Evolutionary conservation across 768 basidiomycete species (phyloP).

Genomic region (Mycena crocata): DNA sequence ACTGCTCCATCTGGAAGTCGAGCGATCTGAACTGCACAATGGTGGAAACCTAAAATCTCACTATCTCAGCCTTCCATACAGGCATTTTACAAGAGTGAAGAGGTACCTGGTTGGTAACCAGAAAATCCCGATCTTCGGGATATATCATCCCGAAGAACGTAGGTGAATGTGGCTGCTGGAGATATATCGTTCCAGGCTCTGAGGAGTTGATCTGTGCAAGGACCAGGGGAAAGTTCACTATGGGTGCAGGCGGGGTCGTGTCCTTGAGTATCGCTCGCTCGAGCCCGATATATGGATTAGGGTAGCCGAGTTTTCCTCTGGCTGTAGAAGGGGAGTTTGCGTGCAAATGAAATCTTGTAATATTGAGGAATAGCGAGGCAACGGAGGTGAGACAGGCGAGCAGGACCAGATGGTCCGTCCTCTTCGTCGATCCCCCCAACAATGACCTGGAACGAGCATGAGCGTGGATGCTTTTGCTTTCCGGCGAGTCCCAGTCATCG

Average conservation of each 20-base stretch:
- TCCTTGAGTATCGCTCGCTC: slow-evolving; percentile 10
- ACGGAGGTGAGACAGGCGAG: no score
- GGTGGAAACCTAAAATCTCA: slow-evolving; percentile 19
- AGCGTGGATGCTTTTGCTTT: no score
- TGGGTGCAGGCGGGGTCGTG: neutral
- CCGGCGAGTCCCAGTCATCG: no score
- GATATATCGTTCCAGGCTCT: neutral
- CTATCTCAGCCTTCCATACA: no score
- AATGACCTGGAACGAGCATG: no score
- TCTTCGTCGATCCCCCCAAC: no score
- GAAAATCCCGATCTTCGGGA: slow-evolving; percentile 7
- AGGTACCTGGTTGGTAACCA: neutral
- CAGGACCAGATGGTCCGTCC: no score
- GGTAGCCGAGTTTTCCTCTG: no score
- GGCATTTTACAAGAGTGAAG: no score
- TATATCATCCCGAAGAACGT: slow-evolving; percentile 24
- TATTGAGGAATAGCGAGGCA: no score
- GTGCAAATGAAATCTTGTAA: no score
- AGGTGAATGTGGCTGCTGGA: slow-evolving; percentile 6
- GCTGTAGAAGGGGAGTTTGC: no score
- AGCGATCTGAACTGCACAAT: slow-evolving; percentile 28
- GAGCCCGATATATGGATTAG: slow-evolving; percentile 22
- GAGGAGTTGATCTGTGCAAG: slow-evolving; percentile 19
- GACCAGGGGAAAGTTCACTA: slow-evolving; percentile 16
- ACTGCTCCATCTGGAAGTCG: slow-evolving; percentile 32